These are phyloP conservation scores for Teratosphaeria destructans DNA, from an alignment of 2,329 filamentous ascomycete genomes.

Conservation along the genomic window DNA sequence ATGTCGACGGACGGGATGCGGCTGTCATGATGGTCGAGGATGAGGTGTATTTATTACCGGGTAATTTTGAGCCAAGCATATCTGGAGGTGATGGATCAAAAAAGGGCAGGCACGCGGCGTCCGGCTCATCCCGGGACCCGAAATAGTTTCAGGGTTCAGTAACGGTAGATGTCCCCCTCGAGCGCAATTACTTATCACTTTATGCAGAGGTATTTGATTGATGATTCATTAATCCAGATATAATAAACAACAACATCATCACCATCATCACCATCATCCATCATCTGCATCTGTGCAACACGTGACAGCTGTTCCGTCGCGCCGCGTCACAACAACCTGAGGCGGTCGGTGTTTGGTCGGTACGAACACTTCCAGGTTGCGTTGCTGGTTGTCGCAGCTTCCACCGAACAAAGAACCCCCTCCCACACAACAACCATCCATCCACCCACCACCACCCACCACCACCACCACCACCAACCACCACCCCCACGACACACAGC, in stretches of 20 bases:
- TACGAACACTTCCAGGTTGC: background rate
- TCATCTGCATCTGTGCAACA: background rate
- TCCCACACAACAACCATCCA: background rate
- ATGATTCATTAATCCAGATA: too few species aligned
- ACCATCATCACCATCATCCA: too few species aligned
- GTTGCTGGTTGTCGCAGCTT: background rate
- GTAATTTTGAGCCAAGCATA: too few species aligned
- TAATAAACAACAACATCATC: too few species aligned
- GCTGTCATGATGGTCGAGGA: background rate
- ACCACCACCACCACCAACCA: background rate
- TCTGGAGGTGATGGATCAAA: background rate
- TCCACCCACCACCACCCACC: background rate
- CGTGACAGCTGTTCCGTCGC: background rate
- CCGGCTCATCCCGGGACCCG: background rate
- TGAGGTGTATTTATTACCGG: background rate
- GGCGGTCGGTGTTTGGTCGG: background rate
- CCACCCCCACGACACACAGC: background rate
- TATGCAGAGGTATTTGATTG: too few species aligned
- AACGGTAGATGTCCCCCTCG: background rate
- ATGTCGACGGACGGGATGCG: background rate
- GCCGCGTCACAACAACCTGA: background rate
- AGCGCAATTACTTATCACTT: too few species aligned
- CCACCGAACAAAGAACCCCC: background rate
- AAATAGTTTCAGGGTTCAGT: background rate
- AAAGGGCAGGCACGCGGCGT: background rate